phyloP scores from a whole-genome alignment of 345 rosid species.

The Salix dunnii region DNA sequence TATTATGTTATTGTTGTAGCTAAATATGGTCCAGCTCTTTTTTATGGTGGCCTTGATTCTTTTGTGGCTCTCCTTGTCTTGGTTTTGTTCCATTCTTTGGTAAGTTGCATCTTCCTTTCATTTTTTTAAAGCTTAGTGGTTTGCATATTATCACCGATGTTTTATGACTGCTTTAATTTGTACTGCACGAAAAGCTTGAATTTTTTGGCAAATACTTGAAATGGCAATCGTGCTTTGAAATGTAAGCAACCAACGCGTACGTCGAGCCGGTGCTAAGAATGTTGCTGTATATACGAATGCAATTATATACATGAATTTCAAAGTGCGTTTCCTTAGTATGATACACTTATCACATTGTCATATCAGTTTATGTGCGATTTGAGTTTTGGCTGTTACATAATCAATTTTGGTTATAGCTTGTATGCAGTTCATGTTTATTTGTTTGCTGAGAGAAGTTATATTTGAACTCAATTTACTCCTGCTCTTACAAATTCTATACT shows the following conservation, averaged over 20 bases:
- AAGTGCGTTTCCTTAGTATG: background rate
- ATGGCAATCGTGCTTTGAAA: background rate
- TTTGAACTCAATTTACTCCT: background rate
- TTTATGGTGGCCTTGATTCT: constrained; percentile 52
- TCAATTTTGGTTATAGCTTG: background rate
- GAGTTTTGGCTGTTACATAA: background rate
- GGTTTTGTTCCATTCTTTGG: constrained; percentile 60
- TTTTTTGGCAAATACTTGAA: background rate
- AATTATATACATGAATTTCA: background rate
- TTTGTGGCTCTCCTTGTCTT: constrained; percentile 39
- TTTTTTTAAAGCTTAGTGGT: too few species aligned
- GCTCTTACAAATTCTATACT: background rate
- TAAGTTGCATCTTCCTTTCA: constrained; percentile 14
- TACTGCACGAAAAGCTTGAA: background rate
- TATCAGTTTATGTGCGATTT: background rate
- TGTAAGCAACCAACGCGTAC: background rate
- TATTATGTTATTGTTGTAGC: constrained; percentile 57
- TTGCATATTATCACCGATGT: background rate
- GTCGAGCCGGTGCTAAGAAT: background rate
- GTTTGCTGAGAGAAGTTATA: background rate
- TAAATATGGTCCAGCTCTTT: constrained; percentile 67
- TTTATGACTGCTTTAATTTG: constrained; percentile 3
- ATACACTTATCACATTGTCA: background rate
- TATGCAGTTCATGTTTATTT: background rate
- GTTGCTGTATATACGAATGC: background rate